A percentile compares a stretch with the other conserved stretches of the same genome.
Evolutionary conservation across 1,284 basidiomycete species (phyloP).

Genomic region (Moesziomyces globuligerus): DNA sequence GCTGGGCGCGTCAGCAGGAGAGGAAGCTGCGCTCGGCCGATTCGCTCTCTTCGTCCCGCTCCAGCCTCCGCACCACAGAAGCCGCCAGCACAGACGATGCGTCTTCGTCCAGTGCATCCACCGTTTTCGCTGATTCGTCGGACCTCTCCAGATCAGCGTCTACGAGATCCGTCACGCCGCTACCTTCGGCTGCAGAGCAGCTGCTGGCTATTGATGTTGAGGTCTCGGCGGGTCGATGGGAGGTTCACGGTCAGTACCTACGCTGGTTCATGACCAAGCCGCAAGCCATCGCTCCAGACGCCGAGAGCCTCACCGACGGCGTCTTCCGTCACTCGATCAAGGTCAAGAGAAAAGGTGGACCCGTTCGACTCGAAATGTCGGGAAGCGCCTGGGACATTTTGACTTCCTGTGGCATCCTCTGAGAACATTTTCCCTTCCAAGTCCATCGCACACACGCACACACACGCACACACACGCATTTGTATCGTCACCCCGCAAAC

Average conservation of each 20-base stretch:
- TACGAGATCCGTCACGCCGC: conserved; percentile 4
- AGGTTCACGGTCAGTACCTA: conserved; percentile 76
- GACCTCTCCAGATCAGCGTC: conserved; percentile 19
- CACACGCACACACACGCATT: conserved; percentile 7
- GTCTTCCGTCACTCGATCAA: conserved; percentile 44
- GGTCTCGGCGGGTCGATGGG: conserved; percentile 77
- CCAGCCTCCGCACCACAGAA: conserved; percentile 9
- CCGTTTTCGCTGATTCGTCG: conserved; percentile 19
- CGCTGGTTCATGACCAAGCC: conserved; percentile 79
- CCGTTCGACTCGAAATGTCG: conserved; percentile 37
- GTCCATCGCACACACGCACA: neutral
- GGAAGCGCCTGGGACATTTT: conserved; percentile 41
- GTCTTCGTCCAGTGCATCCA: conserved; percentile 20
- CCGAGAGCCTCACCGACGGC: conserved; percentile 14
- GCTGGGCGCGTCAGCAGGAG: conserved; percentile 34
- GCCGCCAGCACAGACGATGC: conserved; percentile 17
- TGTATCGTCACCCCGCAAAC: conserved; percentile 2
- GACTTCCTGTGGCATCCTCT: conserved; percentile 35
- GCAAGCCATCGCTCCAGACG: conserved; percentile 38
- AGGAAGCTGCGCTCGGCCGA: conserved; percentile 18
- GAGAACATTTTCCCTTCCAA: neutral
- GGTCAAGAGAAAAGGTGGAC: conserved; percentile 33
- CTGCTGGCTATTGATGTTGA: conserved; percentile 67
- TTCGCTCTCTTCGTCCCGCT: conserved; percentile 15
- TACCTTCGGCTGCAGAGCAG: conserved; percentile 1